Evolutionary conservation across 257 asterid genomes (phyloP), one percentile per base, ranked within the genome.

Genomic region (Rubia yunnanensis): DNA sequence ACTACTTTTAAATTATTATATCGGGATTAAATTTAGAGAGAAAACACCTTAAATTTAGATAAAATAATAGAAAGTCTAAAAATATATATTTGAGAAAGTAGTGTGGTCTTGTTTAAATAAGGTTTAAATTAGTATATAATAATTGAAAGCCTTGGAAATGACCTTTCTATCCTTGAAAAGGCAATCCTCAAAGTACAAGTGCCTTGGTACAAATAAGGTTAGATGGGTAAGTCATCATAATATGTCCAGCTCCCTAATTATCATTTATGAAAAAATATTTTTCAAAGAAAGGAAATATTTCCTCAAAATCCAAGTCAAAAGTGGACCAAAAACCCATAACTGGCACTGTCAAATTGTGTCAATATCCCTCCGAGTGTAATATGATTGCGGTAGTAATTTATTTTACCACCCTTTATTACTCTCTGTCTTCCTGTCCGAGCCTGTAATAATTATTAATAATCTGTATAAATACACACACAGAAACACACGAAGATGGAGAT

Each of bases 401-500:
- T 1, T 11, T 65, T 31, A 48, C 41, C 22, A n/a, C 14, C 15
- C 7, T 23, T 38, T 38, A 26, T 20, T 44, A 50, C 41, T 44
- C 10, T 17, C 23, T 35, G 46, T 56, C n/a, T n/a, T 39, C 9
- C 30, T 58, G 65, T 57, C 52, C 32, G 36, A 39, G 0, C 3
- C 39, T 28, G 69, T 31, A 58, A 44, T 32, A 67, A 39, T 26
- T 67, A 44, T 44, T 44, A 44, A 44, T 44, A 15, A 63, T 41
- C n/a, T 63, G 34, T 36, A 39, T 38, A 39, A 18, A 31, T 36
- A 61, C 7, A 61, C 6, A 22, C 20, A 60, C 3, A 41, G 3
- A 26, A 18, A 20, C 48, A n/a, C 31, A 48, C 68, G 32, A 36
- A 30, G 10, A 24, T 28, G 54, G 72, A 81, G 81, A 77, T 80